Evolutionary conservation across 306 rosid genomes (phyloP), one percentile per base, ranked within the genome.

Genomic region (Biancaea sappan): DNA sequence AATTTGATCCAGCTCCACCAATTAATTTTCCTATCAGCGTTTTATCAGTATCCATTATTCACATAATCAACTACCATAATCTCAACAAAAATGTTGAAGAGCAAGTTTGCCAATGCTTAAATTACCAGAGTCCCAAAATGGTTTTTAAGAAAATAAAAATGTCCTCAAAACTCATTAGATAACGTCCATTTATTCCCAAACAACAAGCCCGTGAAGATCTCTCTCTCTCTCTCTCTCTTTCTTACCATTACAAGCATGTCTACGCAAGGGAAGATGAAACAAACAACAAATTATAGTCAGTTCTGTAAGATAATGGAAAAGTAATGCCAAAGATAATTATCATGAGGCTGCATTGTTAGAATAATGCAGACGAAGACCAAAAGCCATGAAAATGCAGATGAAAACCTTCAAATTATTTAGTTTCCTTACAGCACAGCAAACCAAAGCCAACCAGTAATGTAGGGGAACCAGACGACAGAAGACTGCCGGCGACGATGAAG

Each of bases 191-290:
- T 70, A 38, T 66, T 70, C 15, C 16, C 18, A 63, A 62, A 63
- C 32, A 51, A 52, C 38, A 61, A 15, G 37, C 32, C 43, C 31
- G 58, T 80, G 72, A 15, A 31, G 50, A n/a, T n/a, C n/a, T n/a
- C n/a, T n/a, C n/a, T n/a, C n/a, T n/a, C n/a, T n/a, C n/a, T n/a
- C n/a, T n/a, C 58, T 56, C 50, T 41, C 37, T 21, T 71, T 15
- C 0, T 34, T 25, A n/a, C 52, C 14, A 34, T 70, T 26, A 76
- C 65, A 65, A 63, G 43, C 66, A 19, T 15, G 40, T 54, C 24
- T 66, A 64, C 25, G 50, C 44, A 54, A n/a, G 24, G 37, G 14
- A 56, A 47, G 14, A 63, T 25, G 22, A 22, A 19, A 41, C 47
- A 66, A 46, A 4, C 18, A 67, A 37, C 34, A 47, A 59, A 6